These are phyloP conservation scores for Anethum foeniculum DNA, from an alignment of 140 eudicot species.

Conservation along the genomic window DNA sequence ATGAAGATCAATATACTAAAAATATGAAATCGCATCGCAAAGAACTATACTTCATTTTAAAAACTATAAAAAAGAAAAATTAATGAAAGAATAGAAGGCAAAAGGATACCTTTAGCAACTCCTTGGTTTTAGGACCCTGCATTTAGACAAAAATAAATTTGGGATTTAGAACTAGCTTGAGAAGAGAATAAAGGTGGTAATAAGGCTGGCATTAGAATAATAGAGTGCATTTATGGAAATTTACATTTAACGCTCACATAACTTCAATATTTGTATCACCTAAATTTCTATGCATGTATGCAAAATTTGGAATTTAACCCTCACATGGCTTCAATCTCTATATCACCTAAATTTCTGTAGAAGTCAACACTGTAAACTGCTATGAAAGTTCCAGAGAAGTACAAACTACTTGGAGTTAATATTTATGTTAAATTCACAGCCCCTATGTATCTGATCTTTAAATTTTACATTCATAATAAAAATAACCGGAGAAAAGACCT, in stretches of 20 bases:
- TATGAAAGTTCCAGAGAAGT: not conserved
- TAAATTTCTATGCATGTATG: not conserved
- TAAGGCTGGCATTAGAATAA: not conserved
- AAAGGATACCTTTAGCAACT: constrained; percentile 38
- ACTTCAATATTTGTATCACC: not conserved
- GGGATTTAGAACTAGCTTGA: not conserved
- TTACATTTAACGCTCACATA: not conserved
- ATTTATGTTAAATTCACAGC: not conserved
- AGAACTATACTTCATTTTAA: not conserved
- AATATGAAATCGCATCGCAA: not conserved
- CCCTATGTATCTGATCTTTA: not conserved
- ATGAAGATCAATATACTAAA: not conserved
- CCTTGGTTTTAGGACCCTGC: constrained; percentile 36
- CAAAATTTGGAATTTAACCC: not conserved
- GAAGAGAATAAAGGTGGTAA: not conserved
- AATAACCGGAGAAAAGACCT: not conserved
- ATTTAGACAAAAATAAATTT: constrained; percentile 9
- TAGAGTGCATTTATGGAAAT: not conserved
- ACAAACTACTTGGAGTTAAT: not conserved
- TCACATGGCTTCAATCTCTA: not conserved
- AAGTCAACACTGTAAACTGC: not conserved
- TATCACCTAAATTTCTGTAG: not conserved
- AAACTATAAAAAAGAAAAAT: not conserved
- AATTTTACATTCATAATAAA: not conserved
- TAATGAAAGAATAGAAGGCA: not conserved